These are phyloP conservation scores for Sporothrix phasma DNA, from an alignment of 2,329 filamentous ascomycete species.

Conservation along the genomic window DNA sequence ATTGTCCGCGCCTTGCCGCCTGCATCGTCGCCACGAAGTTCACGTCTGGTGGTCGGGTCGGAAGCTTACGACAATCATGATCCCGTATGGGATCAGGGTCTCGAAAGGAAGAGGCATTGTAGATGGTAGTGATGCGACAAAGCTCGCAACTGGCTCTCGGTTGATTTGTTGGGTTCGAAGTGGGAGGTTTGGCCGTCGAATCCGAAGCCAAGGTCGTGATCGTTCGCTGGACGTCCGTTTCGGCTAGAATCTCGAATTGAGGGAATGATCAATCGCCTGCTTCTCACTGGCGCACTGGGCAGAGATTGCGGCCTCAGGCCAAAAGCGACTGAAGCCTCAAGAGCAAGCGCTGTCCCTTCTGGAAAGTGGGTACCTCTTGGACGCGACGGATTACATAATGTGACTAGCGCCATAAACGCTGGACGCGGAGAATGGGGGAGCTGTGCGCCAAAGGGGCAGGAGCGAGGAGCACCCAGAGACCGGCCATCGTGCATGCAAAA, in stretches of 20 bases:
- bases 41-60: not conserved
- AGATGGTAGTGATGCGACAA: slow-evolving; percentile 15
- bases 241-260: slow-evolving; percentile 4
- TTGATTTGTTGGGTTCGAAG: slow-evolving; percentile 11
- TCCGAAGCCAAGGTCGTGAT: not conserved
- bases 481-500: slow-evolving; percentile 11
- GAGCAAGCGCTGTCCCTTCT: not conserved
- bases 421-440: slow-evolving; percentile 4
- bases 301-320: slow-evolving; percentile 12
- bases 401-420: not conserved
- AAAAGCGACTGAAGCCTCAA: too few relatives aligned
- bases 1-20: not conserved
- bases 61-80: slow-evolving; percentile 48
- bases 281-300: slow-evolving; percentile 11
- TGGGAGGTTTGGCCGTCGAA: slow-evolving; percentile 8
- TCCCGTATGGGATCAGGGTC: slow-evolving; percentile 53
- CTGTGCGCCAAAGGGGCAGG: slow-evolving; percentile 5
- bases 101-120: slow-evolving; percentile 56
- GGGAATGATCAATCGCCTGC: slow-evolving; percentile 10
- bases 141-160: slow-evolving; percentile 3
- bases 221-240: not conserved
- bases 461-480: not conserved
- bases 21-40: not conserved
- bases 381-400: slow-evolving; percentile 6
- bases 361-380: not conserved